Percentiles rank a stretch among this genome's conserved stretches.
Evolutionary conservation across 371 early-diverging fungal species (phyloP).

Genomic region (Mortierella sp.): DNA sequence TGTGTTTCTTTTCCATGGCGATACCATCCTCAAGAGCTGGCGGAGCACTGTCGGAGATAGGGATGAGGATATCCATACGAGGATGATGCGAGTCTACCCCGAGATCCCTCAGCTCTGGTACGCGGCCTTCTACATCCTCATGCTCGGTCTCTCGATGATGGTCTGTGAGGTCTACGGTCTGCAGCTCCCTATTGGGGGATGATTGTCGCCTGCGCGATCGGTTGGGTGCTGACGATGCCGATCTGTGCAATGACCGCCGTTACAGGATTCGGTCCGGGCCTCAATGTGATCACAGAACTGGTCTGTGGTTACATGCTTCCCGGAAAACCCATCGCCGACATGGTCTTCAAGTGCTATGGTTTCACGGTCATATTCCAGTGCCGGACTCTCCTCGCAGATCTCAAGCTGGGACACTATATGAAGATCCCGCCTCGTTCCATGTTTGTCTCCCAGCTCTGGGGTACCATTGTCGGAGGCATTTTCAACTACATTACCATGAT

Average conservation of each 20-base stretch:
- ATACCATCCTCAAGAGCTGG: constrained; percentile 53
- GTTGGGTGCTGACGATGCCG: constrained; percentile 77
- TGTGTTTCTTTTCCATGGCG: constrained; percentile 63
- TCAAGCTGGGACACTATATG: constrained; percentile 70
- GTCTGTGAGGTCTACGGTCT: constrained; percentile 66
- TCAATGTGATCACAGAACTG: constrained; percentile 77
- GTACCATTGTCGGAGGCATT: constrained; percentile 69
- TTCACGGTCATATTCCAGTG: constrained; percentile 57
- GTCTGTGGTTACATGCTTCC: constrained; percentile 66
- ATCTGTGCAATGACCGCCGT: constrained; percentile 81
- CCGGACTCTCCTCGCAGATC: constrained; percentile 54
- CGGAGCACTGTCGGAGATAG: constrained; percentile 22
- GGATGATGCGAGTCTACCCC: constrained; percentile 71
- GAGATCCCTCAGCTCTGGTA: constrained; percentile 84
- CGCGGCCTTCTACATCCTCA: constrained; percentile 64
- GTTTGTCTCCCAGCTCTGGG: constrained; percentile 67
- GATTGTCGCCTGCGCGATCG: constrained; percentile 70
- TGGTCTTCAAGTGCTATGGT: constrained; percentile 60
- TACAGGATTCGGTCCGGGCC: constrained; percentile 49
- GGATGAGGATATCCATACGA: constrained; percentile 74
- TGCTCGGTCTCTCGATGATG: constrained; percentile 68
- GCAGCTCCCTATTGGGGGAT: constrained; percentile 75
- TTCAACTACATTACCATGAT: constrained; percentile 67
- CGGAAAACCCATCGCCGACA: constrained; percentile 70
- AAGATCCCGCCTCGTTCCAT: constrained; percentile 77